Base-by-base conservation (phyloP, 2,329 filamentous ascomycete genomes). In the Macrophomina tecta region DNA sequence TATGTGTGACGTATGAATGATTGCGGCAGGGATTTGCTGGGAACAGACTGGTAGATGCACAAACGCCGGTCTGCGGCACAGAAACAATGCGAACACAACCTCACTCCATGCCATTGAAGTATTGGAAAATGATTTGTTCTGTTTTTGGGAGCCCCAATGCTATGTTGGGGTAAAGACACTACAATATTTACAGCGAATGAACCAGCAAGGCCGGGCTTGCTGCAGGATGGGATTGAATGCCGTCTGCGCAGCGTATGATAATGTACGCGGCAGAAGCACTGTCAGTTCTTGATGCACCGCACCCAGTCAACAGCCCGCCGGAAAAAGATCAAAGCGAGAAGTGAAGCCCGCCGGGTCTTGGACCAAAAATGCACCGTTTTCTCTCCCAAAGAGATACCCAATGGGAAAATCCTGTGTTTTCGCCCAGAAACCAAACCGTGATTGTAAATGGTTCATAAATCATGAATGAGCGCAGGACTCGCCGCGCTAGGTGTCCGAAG, bases 181-280 rank as follows among this genome's bases (percentile, higher is more conserved):
- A 38, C 38, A 62, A 62, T 62, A 62, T 62, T 45, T 62, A 62
- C 58, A 62, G 5, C 45, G 45, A 62, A 62, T 49, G 32, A n/a
- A 62, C 5, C 18, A 62, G 58, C 58, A 62, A 62, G 32, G 58
- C 58, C 11, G 8, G 45, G 32, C 58, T 62, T 62, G 58, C 58
- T 11, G 32, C 16, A 16, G 58, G 58, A 62, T 62, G 58, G 45
- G 42, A 16, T 38, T 18, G 45, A 38, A 48, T 60, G 56, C 56
- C 46, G 2, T 34, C 14, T n/a, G 42, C 18, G 16, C 56, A 48
- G 12, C 12, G 38, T 32, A 30, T 7, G 18, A 12, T 60, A 23
- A 60, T 60, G 55, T 60, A 60, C 55, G 55, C 55, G 55, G 55
- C 55, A 46, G 38, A 8, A 48, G 56, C 40, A 61, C 48, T 38